These are phyloP conservation scores for Geotrichum bryndzae DNA, from an alignment of 1,139 yeast genomes.

Conservation along the genomic window DNA sequence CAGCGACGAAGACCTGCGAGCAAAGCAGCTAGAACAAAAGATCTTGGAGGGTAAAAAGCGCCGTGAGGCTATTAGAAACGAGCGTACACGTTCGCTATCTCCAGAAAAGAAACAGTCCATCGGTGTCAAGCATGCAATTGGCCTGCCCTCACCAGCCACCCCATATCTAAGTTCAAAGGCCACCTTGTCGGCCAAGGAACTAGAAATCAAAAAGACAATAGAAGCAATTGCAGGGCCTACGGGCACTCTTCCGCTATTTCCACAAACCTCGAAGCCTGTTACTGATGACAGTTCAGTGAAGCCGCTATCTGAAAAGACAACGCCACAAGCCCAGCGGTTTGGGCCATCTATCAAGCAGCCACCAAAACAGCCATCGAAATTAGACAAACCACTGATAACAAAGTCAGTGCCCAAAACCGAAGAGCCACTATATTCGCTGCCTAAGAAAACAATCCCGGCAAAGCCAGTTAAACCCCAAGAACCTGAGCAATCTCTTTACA, in stretches of 20 bases:
- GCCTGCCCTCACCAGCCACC: slow-evolving; percentile 4
- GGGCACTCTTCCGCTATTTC: slow-evolving; percentile 16
- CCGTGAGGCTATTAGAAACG: slow-evolving; percentile 31
- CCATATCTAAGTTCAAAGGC: slow-evolving; percentile 6
- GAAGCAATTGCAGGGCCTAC: slow-evolving; percentile 25
- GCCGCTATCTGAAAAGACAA: not conserved
- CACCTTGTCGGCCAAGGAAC: slow-evolving; percentile 19
- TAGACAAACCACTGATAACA: not conserved
- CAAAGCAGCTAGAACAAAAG: slow-evolving; percentile 34
- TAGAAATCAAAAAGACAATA: slow-evolving; percentile 23
- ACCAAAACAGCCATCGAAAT: not conserved
- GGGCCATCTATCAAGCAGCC: not conserved
- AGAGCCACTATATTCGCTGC: slow-evolving; percentile 1
- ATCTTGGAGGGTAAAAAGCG: slow-evolving; percentile 32
- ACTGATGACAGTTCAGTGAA: not conserved
- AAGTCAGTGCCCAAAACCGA: not conserved
- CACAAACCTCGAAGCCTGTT: not conserved
- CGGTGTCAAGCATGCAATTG: not conserved
- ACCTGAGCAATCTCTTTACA: slow-evolving; percentile 1
- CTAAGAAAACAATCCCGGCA: not conserved
- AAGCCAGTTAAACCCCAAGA: not conserved
- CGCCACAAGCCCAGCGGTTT: not conserved
- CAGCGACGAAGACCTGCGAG: slow-evolving; percentile 36
- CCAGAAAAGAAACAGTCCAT: slow-evolving; percentile 22
- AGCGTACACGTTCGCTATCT: slow-evolving; percentile 28